phyloP scores from a whole-genome alignment of 192 early-diverging fungal species.

The Chytriomyces confervae region DNA sequence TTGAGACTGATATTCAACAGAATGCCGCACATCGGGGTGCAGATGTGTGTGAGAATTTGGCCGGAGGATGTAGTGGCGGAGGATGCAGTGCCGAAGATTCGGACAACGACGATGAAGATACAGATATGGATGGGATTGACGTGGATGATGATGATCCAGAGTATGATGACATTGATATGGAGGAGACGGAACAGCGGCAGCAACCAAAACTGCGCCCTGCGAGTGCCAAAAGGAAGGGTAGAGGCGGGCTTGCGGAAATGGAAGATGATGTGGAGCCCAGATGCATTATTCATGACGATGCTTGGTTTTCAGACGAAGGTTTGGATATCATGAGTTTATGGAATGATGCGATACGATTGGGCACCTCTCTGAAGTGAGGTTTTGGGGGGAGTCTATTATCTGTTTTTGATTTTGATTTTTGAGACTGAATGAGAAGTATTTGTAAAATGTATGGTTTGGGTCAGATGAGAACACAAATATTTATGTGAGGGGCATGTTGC shows the following conservation, averaged over 20 bases:
- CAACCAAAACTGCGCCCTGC: neutral
- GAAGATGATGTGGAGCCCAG: slow-evolving; percentile 26
- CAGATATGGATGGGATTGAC: slow-evolving; percentile 8
- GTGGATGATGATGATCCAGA: slow-evolving; percentile 9
- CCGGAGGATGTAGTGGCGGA: slow-evolving; percentile 4
- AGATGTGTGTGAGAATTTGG: neutral
- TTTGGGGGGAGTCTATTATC: neutral
- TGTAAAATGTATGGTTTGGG: neutral
- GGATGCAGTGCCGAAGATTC: neutral
- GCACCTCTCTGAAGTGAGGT: neutral
- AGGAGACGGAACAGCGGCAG: neutral
- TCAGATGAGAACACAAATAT: neutral
- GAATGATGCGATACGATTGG: slow-evolving; percentile 38
- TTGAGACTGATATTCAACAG: no score
- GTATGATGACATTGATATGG: neutral
- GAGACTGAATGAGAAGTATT: neutral
- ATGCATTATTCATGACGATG: slow-evolving; percentile 40
- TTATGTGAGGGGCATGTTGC: neutral
- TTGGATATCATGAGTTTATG: slow-evolving; percentile 54
- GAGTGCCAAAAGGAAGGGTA: neutral
- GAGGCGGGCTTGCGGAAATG: slow-evolving; percentile 18
- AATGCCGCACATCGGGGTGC: neutral
- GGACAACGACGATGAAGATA: slow-evolving; percentile 6
- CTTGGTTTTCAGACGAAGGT: slow-evolving; percentile 56
- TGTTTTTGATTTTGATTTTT: neutral